A percentile compares a stretch with the other conserved stretches of the same genome.
Conservation (phyloP, 768 basidiomycete species). For the Lactarius evosmus region DNA sequence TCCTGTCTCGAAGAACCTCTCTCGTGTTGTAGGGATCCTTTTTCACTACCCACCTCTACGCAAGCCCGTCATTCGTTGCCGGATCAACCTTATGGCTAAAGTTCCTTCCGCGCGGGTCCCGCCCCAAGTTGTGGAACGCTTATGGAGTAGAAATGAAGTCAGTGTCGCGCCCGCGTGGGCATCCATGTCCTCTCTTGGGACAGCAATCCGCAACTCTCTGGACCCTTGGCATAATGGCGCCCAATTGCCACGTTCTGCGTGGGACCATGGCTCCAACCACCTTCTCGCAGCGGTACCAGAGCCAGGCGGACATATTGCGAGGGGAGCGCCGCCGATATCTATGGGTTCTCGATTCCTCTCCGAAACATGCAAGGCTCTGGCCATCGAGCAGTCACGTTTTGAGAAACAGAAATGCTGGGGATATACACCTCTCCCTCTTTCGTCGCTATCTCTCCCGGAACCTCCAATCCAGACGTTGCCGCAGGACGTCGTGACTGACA, state of each 20-base stretch:
- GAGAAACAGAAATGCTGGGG: neutral
- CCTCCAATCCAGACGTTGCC: neutral
- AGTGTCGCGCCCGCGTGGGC: neutral
- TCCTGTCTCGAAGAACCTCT: conserved; percentile 13
- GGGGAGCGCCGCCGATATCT: neutral
- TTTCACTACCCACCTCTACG: conserved; percentile 6
- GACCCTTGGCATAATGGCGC: neutral
- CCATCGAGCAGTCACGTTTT: neutral
- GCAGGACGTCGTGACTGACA: neutral
- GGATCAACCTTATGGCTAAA: neutral
- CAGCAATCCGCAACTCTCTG: neutral
- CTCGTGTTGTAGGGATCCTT: conserved; percentile 8
- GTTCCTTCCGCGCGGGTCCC: neutral
- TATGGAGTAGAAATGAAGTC: neutral
- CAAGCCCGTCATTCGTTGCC: conserved; percentile 11
- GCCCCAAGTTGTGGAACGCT: neutral
- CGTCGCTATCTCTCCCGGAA: neutral
- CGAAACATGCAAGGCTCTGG: neutral
- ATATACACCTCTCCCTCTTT: neutral
- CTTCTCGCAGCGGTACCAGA: neutral
- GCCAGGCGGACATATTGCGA: neutral
- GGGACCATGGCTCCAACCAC: neutral
- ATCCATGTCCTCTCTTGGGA: neutral
- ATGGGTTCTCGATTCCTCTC: neutral
- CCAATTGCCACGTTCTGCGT: neutral